Conservation (phyloP, 805 yeast species). For the Metahyphopichia silvanorum region DNA sequence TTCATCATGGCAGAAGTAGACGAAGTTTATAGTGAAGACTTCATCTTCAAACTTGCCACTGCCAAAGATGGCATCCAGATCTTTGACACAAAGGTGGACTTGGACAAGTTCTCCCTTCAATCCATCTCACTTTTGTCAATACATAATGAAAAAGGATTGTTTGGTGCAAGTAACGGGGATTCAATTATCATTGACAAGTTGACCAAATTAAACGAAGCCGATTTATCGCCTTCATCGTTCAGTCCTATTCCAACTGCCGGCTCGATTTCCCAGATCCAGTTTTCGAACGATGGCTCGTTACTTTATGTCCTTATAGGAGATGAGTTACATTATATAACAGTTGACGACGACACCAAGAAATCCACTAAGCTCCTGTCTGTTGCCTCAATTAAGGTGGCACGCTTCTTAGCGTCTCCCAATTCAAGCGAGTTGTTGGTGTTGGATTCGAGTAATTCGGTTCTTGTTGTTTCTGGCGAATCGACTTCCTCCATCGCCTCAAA, state of each 20-base stretch:
- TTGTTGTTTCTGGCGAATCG: no score
- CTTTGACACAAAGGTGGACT: conserved; percentile 23
- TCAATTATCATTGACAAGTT: conserved; percentile 24
- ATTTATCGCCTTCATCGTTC: conserved; percentile 1
- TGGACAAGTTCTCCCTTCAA: conserved; percentile 7
- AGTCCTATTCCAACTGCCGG: background rate
- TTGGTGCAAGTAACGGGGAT: conserved; percentile 30
- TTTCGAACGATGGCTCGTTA: conserved; percentile 25
- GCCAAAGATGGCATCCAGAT: conserved; percentile 20
- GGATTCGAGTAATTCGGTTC: no score
- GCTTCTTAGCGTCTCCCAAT: no score
- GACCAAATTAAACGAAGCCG: conserved; percentile 11
- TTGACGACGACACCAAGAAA: conserved; percentile 9
- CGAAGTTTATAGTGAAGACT: conserved; percentile 31
- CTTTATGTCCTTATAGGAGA: conserved; percentile 24
- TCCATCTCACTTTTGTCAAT: conserved; percentile 25
- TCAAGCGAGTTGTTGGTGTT: no score
- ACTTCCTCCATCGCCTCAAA: no score
- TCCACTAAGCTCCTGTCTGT: no score
- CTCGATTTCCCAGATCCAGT: conserved; percentile 17
- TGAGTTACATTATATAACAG: conserved; percentile 10
- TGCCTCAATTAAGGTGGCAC: no score
- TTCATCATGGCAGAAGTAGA: conserved; percentile 8
- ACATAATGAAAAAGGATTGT: conserved; percentile 18
- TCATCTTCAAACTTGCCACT: conserved; percentile 33